Conservation (phyloP, 257 asterid genomes). For the Solanum chilense region DNA sequence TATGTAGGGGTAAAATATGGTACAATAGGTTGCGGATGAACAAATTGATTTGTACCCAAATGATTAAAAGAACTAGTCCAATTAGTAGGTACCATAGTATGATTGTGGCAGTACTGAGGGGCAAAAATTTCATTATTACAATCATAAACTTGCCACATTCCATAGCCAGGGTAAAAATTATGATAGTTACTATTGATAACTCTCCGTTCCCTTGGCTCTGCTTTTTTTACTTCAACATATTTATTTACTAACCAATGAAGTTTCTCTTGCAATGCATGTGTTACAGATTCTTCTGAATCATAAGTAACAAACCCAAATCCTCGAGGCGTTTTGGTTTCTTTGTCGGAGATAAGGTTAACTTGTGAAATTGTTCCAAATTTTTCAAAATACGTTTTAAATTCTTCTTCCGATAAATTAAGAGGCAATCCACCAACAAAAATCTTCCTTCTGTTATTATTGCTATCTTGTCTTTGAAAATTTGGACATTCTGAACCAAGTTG, state of each 20-base stretch:
- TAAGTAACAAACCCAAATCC: background rate
- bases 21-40: background rate
- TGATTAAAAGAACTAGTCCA: background rate
- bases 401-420: background rate
- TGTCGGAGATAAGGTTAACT: background rate
- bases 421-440: conserved; percentile 22
- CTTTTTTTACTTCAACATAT: conserved; percentile 10
- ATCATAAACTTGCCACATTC: background rate
- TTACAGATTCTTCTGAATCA: conserved; percentile 2
- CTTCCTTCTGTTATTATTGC: background rate
- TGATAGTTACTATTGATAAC: background rate
- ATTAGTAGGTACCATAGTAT: background rate
- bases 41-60: background rate
- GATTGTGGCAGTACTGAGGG: background rate
- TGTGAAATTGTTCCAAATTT: background rate
- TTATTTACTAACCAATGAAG: background rate
- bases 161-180: background rate
- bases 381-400: background rate
- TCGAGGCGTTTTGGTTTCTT: background rate
- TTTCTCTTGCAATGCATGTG: background rate
- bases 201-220: background rate
- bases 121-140: background rate
- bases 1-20: background rate
- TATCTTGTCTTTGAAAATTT: background rate
- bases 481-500: background rate